Evolutionary conservation across 2,329 filamentous ascomycete genomes (phyloP).

Genomic region (Ceratocystis diversiconidia): DNA sequence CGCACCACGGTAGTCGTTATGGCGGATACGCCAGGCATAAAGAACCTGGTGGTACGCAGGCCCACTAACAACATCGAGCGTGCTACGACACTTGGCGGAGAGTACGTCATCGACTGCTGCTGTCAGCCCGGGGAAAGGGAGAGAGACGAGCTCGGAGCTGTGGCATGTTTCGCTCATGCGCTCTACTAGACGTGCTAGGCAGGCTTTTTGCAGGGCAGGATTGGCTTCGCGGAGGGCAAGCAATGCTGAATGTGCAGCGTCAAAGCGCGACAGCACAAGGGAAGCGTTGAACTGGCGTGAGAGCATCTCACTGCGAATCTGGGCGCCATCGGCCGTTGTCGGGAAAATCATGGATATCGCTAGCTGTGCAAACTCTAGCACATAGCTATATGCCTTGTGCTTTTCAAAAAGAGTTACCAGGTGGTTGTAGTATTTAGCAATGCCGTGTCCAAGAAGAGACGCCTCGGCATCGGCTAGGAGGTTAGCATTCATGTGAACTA

Average conservation of each 20-base stretch:
- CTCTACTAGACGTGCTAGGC: slow-evolving; percentile 54
- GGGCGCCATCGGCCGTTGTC: slow-evolving; percentile 18
- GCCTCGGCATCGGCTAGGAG: slow-evolving; percentile 29
- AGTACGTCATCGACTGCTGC: slow-evolving; percentile 69
- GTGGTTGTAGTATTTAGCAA: slow-evolving; percentile 76
- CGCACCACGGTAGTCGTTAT: slow-evolving; percentile 72
- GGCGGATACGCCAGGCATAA: slow-evolving; percentile 77
- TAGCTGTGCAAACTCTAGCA: slow-evolving; percentile 68
- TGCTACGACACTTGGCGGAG: slow-evolving; percentile 52
- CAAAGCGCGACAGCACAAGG: slow-evolving; percentile 63
- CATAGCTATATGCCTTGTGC: slow-evolving; percentile 60
- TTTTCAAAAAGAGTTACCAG: slow-evolving; percentile 70
- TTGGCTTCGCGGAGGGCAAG: slow-evolving; percentile 52
- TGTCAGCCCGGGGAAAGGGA: slow-evolving; percentile 67
- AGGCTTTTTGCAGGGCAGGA: slow-evolving; percentile 53
- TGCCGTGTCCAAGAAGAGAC: slow-evolving; percentile 57
- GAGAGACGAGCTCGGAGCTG: slow-evolving; percentile 51
- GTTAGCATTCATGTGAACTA: slow-evolving; percentile 26
- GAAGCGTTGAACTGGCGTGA: slow-evolving; percentile 73
- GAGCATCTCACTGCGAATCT: slow-evolving; percentile 52
- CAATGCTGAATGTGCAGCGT: slow-evolving; percentile 68
- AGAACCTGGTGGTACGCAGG: slow-evolving; percentile 84
- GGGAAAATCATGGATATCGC: slow-evolving; percentile 49
- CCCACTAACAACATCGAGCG: slow-evolving; percentile 48
- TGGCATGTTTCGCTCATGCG: slow-evolving; percentile 55